A percentile compares a stretch with the other conserved stretches of the same genome.
Conservation (phyloP, 2,329 filamentous ascomycete genomes). For the Xylaria polymorpha region DNA sequence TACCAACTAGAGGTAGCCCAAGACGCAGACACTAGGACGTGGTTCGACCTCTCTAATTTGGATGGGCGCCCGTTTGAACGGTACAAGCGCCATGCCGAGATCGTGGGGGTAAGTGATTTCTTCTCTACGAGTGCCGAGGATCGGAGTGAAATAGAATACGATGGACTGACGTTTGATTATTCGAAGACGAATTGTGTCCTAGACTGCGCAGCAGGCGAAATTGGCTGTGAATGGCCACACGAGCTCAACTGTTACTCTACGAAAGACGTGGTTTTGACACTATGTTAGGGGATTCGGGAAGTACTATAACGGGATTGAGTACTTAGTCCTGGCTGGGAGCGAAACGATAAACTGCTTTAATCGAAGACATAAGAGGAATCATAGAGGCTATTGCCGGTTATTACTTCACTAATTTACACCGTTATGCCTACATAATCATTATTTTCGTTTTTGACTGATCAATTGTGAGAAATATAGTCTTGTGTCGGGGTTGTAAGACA, state of each 20-base stretch:
- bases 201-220: constrained; percentile 36
- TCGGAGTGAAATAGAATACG: neutral
- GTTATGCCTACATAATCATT: neutral
- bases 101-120: constrained; percentile 32
- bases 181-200: constrained; percentile 33
- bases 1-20: constrained; percentile 42
- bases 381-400: neutral
- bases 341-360: neutral
- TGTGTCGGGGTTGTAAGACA: neutral
- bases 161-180: constrained; percentile 8
- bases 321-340: no score
- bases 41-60: constrained; percentile 41
- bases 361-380: neutral
- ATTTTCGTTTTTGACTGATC: neutral
- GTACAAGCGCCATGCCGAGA: constrained; percentile 38
- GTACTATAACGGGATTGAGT: neutral
- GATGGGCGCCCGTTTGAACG: constrained; percentile 42
- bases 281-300: constrained; percentile 14
- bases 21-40: constrained; percentile 37
- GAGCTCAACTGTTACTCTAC: constrained; percentile 21
- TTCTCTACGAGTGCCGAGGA: neutral
- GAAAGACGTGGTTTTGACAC: constrained; percentile 24
- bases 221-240: constrained; percentile 40
- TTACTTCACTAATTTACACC: neutral
- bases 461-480: neutral